Evolutionary conservation across 2,329 filamentous ascomycete species (phyloP), one percentile per base, ranked within the genome.

Genomic region (Aspergillus bombycis): DNA sequence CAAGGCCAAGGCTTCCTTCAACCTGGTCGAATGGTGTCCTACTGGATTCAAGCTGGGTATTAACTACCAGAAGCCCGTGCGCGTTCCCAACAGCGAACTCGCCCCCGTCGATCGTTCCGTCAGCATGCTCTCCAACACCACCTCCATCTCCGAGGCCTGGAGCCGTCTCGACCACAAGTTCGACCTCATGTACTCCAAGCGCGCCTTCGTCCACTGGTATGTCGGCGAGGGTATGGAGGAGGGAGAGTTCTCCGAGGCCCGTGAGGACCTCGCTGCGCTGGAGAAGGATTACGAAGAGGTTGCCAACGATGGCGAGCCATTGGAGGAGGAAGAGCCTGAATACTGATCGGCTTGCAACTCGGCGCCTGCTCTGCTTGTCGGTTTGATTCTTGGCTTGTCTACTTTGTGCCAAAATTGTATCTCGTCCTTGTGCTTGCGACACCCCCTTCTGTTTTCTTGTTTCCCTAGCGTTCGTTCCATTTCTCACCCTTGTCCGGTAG

Each of bases 171-270:
- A 88, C 73, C 86, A 88, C 79, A 89, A 90, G 74, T 90, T 90
- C 75, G 88, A 90, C 72, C 84, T 90, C 66, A 90, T 90, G 88
- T 89, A 89, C 78, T 84, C 84, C 65, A 90, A 89, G 81, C 85
- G 88, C 66, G 88, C 88, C 14, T 90, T 90, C 72, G 88, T 89
- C n/a, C 88, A 89, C 75, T 89, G 88, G 88, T 90, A 89, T 70
- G 92, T 95, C 60, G 92, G 92, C 69, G 92, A 95, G 82, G 92
- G 92, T 82, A 95, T 95, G 92, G 92, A 95, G 83, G 92, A 95
- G 79, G 92, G 92, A 73, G 92, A 95, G 80, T 95, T 95, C 83
- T 91, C 89, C 67, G 92, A 95, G 81, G 92, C 92, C 66, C 89
- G 92, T 71, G 92, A 95, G 83, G 92, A 95, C 78, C 84, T 95